Conservation (phyloP, 164 flowering plant species). For the Chloranthus sessilifolius region DNA sequence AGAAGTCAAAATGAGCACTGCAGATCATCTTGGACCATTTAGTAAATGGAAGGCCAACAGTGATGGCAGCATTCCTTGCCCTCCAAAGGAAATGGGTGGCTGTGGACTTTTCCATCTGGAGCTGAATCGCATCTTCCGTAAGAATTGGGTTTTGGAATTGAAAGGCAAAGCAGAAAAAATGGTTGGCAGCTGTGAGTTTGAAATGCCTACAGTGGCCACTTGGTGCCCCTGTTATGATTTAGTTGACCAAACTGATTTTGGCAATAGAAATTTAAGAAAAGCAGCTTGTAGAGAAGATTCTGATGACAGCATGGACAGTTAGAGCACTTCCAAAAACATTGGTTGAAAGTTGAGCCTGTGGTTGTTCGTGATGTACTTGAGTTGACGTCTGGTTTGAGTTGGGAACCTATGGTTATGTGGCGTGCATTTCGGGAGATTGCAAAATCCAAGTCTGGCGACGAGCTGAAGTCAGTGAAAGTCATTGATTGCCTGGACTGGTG, state of each 20-base stretch:
- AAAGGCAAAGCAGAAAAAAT: conserved; percentile 41
- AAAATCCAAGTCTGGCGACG: conserved; percentile 18
- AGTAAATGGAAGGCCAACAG: conserved; percentile 4
- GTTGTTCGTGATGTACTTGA: conserved; percentile 72
- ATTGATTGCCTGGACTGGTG: conserved; percentile 73
- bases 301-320: conserved; percentile 45
- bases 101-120: conserved; percentile 5
- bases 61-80: conserved; percentile 8
- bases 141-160: conserved; percentile 28
- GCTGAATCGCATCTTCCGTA: conserved; percentile 5
- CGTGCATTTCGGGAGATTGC: conserved; percentile 67
- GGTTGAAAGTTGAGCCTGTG: conserved; percentile 81
- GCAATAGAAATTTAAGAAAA: conserved; percentile 20
- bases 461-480: conserved; percentile 38
- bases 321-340: conserved; percentile 76
- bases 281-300: conserved; percentile 59
- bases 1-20: neutral
- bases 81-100: conserved; percentile 5
- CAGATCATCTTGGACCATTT: neutral
- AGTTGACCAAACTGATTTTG: conserved; percentile 13
- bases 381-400: conserved; percentile 62
- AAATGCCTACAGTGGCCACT: conserved; percentile 8
- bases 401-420: conserved; percentile 99
- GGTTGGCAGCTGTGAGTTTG: conserved; percentile 5
- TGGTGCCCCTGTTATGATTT: conserved; percentile 34